A percentile compares a stretch with the other conserved stretches of the same genome.
Evolutionary conservation across 1,284 basidiomycete species (phyloP).

Genomic region (Hemileia vastatrix): DNA sequence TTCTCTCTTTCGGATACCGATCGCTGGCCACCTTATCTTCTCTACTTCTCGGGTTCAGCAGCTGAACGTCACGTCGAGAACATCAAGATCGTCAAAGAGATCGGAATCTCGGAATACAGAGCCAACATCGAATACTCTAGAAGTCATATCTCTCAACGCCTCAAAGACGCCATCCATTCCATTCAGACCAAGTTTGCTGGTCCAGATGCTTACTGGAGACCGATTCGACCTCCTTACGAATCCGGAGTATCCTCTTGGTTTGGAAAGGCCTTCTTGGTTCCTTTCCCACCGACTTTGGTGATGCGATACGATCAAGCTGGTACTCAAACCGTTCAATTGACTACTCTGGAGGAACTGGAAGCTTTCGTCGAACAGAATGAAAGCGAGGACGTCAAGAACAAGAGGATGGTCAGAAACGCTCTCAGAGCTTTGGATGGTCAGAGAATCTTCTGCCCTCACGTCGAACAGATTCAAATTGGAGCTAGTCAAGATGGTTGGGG

Average conservation of each 20-base stretch:
- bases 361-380: slow-evolving; percentile 60
- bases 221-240: slow-evolving; percentile 42
- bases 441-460: slow-evolving; percentile 58
- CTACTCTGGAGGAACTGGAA: slow-evolving; percentile 52
- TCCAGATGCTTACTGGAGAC: slow-evolving; percentile 32
- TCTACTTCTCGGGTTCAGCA: slow-evolving; percentile 58
- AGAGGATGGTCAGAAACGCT: slow-evolving; percentile 57
- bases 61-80: slow-evolving; percentile 70
- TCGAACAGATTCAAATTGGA: slow-evolving; percentile 51
- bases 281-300: slow-evolving; percentile 64
- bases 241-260: slow-evolving; percentile 52
- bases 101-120: slow-evolving; percentile 28
- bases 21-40: slow-evolving; percentile 62
- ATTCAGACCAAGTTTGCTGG: slow-evolving; percentile 35
- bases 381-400: slow-evolving; percentile 49
- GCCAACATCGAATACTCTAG: slow-evolving; percentile 24
- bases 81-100: slow-evolving; percentile 54
- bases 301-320: slow-evolving; percentile 61
- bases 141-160: slow-evolving; percentile 49
- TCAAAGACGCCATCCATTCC: slow-evolving; percentile 44
- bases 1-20: slow-evolving; percentile 55
- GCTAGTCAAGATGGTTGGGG: slow-evolving; percentile 43
- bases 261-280: slow-evolving; percentile 66
- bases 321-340: slow-evolving; percentile 50
- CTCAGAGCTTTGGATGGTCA: slow-evolving; percentile 61